Evolutionary conservation across 495 filamentous ascomycete species (phyloP).

Genomic region (Tuber borchii): DNA sequence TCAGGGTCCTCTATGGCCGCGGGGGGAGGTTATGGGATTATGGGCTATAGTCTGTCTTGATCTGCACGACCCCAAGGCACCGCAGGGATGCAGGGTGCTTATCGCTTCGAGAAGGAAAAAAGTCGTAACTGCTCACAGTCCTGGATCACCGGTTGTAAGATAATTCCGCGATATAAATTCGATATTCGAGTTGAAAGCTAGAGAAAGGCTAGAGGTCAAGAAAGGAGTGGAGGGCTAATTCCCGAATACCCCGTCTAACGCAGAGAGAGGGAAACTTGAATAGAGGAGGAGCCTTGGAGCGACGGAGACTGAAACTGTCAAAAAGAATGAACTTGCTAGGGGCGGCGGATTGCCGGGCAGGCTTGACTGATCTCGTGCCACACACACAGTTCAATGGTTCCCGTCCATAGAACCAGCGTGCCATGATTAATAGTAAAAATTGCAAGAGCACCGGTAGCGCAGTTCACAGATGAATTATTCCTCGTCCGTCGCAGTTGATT

Average conservation of each 20-base stretch:
- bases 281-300: not conserved
- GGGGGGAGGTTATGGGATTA: constrained; percentile 15
- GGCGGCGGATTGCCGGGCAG: not conserved
- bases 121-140: constrained; percentile 10
- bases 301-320: not conserved
- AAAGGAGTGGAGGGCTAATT: constrained; percentile 6
- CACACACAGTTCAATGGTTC: not conserved
- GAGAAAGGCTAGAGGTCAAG: not conserved
- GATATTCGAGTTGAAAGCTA: not conserved
- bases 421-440: not conserved
- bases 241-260: not conserved
- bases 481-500: not conserved
- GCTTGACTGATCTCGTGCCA: not conserved
- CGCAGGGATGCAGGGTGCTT: constrained; percentile 36
- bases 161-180: not conserved
- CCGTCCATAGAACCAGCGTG: not conserved
- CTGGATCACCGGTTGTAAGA: not conserved
- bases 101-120: constrained; percentile 18
- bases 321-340: not conserved
- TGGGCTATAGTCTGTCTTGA: constrained; percentile 15
- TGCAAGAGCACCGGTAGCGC: not conserved
- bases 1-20: constrained; percentile 32
- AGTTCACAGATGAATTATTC: not conserved
- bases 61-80: constrained; percentile 29
- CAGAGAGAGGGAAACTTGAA: not conserved